These are phyloP conservation scores for Coprinopsis strossmayeri DNA, from an alignment of 768 basidiomycete species.

Conservation along the genomic window DNA sequence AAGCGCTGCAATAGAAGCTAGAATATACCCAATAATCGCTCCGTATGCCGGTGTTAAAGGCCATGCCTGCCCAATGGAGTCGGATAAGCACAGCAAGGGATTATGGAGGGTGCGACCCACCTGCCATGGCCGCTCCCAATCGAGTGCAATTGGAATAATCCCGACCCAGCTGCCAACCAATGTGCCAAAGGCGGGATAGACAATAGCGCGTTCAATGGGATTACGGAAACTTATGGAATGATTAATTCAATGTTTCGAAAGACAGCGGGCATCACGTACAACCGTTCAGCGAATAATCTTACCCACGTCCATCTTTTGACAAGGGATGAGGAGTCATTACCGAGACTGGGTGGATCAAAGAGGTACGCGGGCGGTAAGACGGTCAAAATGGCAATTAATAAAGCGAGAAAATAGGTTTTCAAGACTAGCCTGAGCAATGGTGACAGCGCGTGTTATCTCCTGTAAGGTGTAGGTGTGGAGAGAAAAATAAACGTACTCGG, in stretches of 20 bases:
- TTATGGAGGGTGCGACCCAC: slow-evolving; percentile 32
- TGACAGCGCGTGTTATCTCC: too few relatives aligned
- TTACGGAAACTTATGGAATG: slow-evolving; percentile 40
- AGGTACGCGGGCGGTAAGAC: slow-evolving; percentile 65
- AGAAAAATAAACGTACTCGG: slow-evolving; percentile 49
- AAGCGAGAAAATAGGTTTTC: slow-evolving; percentile 63
- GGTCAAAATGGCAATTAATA: slow-evolving; percentile 60
- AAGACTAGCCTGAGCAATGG: slow-evolving; percentile 18
- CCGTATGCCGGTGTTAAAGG: slow-evolving; percentile 75
- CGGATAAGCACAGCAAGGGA: slow-evolving; percentile 4
- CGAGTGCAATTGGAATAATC: slow-evolving; percentile 79
- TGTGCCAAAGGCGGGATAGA: slow-evolving; percentile 74
- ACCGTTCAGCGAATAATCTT: slow-evolving; percentile 73
- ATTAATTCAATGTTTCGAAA: slow-evolving; percentile 2
- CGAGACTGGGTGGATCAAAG: slow-evolving; percentile 54
- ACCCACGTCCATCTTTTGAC: slow-evolving; percentile 63
- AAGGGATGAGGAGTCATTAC: slow-evolving; percentile 33
- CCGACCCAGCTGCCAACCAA: slow-evolving; percentile 77
- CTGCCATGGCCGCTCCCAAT: slow-evolving; percentile 99
- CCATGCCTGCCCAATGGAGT: slow-evolving; percentile 51
- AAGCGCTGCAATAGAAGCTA: slow-evolving; percentile 52
- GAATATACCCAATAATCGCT: slow-evolving; percentile 60
- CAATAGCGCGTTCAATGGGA: slow-evolving; percentile 68
- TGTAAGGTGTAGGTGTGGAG: too few relatives aligned
- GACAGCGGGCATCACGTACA: slow-evolving; percentile 45